Percentiles rank a stretch among this genome's conserved stretches.
Conservation (phyloP, 306 rosid species). For the Lithocarpus polystachyus region DNA sequence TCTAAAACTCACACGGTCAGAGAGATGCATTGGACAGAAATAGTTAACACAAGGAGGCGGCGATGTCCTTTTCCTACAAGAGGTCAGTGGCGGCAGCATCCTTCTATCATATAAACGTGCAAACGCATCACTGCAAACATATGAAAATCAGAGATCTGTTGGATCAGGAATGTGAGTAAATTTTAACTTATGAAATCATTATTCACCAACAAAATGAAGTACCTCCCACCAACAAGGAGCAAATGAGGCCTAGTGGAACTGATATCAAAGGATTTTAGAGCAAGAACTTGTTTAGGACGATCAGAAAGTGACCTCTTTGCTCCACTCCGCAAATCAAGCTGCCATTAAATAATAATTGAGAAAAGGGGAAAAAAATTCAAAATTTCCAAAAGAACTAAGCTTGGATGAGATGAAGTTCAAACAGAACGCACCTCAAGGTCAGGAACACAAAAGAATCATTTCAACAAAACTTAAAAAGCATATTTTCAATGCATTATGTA, state of each 20-base stretch:
- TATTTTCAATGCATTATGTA: neutral
- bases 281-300: slow-evolving; percentile 82
- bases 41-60: slow-evolving; percentile 95
- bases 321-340: slow-evolving; percentile 96
- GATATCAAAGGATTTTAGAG: slow-evolving; percentile 88
- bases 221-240: slow-evolving; percentile 99
- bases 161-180: slow-evolving; percentile 5
- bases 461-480: neutral
- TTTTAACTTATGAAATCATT: neutral
- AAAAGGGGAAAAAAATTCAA: slow-evolving; percentile 13
- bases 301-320: slow-evolving; percentile 89
- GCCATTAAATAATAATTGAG: slow-evolving; percentile 39
- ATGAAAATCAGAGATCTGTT: slow-evolving; percentile 22
- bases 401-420: slow-evolving; percentile 18
- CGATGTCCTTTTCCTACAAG: slow-evolving; percentile 64
- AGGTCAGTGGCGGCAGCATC: slow-evolving; percentile 83
- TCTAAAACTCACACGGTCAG: slow-evolving; percentile 72
- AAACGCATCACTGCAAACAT: slow-evolving; percentile 81
- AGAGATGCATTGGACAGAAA: slow-evolving; percentile 98
- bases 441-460: neutral
- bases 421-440: slow-evolving; percentile 11
- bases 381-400: slow-evolving; percentile 15
- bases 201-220: slow-evolving; percentile 27
- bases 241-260: slow-evolving; percentile 89
- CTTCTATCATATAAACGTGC: slow-evolving; percentile 98